Base-by-base conservation (phyloP, 129 eudicot genomes). In the Chrysanthemum lavandulifolium region DNA sequence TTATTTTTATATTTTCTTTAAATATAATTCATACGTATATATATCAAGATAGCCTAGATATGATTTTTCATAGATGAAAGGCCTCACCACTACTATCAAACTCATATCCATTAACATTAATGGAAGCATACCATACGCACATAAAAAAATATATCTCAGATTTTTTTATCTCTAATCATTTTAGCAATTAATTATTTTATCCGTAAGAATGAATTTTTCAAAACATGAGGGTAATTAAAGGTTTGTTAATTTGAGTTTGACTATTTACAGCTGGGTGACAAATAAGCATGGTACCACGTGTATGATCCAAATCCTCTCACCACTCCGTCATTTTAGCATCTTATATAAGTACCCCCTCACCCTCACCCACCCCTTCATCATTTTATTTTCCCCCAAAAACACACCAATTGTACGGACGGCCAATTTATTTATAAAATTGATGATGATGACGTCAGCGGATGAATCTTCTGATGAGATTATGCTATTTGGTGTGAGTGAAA, bases 401-500 rank as follows among this genome's bases (percentile, higher is more conserved):
- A 78, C 10, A 57, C 13, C 56, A 43, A 25, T 66, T 45, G 73
- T 78, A 78, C 82, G 82, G 68, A 67, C 72, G 55, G 64, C 67
- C 27, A 47, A 78, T 64, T 65, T 1, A 23, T 6, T 36, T 6
- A 40, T 2, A 40, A 40, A 6, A 40, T 1, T 40, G 31, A 82
- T 27, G 80, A 71, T 66, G 74, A 71, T 61, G 72, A 23, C 78
- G n/a, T 1, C 47, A 47, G 52, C 75, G 21, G 76, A 68, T 33
- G 18, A 33, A 33, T 33, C 40, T 31, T 31, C 36, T 4, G 70
- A 72, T 12, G 98, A 93, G 92, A 82, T 94, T 68, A 86, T 94
- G 89, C 56, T 94, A 81, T 94, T 94, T 33, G 99, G 99, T 2
- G 99, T 94, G 36, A 78, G 89, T 94, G 11, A 87, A 76, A 76